Evolutionary conservation across 2,329 filamentous ascomycete species (phyloP).

Genomic region (Penicillium verrucosum): DNA sequence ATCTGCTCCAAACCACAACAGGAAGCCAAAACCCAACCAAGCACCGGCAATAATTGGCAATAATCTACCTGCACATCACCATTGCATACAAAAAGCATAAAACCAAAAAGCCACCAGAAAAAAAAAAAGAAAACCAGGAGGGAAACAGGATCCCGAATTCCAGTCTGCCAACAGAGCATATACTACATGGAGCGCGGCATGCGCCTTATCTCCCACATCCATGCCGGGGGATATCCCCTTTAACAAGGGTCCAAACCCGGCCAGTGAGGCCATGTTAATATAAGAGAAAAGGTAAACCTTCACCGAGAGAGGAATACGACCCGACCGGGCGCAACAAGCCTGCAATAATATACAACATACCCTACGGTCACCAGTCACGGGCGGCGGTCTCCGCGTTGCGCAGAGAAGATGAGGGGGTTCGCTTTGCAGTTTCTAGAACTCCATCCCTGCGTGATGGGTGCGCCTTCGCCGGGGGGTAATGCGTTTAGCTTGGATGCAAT

Average conservation of each 20-base stretch:
- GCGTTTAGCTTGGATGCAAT: conserved; percentile 12
- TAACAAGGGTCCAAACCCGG: background rate
- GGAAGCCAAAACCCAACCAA: background rate
- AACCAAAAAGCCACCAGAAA: background rate
- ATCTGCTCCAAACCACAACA: background rate
- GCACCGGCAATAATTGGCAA: background rate
- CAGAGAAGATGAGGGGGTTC: conserved; percentile 10
- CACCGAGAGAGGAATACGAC: conserved; percentile 3
- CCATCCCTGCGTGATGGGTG: background rate
- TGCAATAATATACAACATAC: background rate
- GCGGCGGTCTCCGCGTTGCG: background rate
- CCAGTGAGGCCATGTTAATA: background rate
- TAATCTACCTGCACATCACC: background rate
- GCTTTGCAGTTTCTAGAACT: conserved; percentile 6
- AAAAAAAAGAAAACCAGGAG: background rate
- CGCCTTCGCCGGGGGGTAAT: background rate
- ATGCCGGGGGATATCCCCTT: conserved; percentile 1
- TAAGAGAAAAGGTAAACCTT: background rate
- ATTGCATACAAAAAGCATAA: background rate
- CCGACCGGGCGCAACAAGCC: conserved; percentile 1
- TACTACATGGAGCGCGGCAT: background rate
- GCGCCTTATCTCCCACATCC: background rate
- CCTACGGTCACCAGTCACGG: background rate
- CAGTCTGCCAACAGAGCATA: background rate
- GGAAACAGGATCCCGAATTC: background rate